Base-by-base conservation (phyloP, 2,329 filamentous ascomycete species). In the Lachnellula hyalina region DNA sequence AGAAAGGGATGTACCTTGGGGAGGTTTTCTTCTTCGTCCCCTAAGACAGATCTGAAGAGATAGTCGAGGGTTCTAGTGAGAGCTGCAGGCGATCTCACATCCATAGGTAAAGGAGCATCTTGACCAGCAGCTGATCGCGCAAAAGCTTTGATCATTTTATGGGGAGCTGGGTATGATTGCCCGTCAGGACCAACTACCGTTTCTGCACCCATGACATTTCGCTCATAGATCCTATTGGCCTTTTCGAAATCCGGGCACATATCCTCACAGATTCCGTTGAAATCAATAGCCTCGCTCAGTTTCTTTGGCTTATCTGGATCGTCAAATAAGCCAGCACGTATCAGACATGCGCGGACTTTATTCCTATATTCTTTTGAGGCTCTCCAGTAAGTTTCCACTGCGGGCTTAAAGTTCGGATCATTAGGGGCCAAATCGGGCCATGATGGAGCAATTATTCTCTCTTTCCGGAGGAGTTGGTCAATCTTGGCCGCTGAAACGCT, bases 181-280 rank as follows among this genome's bases (percentile, higher is more conserved):
- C 72, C 74, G 53, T 73, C 59, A 52, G 72, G 62, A 21, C 63
- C 62, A 23, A 58, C 21, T 17, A 75, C 73, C 62, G 81, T 84
- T 63, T 86, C 83, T 6, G 79, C 73, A 6, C 71, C 71, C 60
- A 80, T 77, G 21, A 84, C 76, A 57, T 86, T 81, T 61, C 76
- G 73, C 65, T 86, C 82, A 47, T 78, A 79, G 53, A 87, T 85
- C 57, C 84, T 77, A 49, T 76, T 80, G 35, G 85, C 77, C 66
- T 80, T 81, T 66, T 87, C 84, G 67, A 80, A 86, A 59, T 85
- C 81, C 5, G 84, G 84, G 57, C 84, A 87, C 84, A 86, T 87
- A 25, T 85, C 81, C 62, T 86, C 81, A 63, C 83, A 86, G 46
- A 84, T 85, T 14, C 84, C 84, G 65, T 83, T 83, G 65, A 87